Evolutionary conservation across 169 alveolate genomes (phyloP).

Genomic region (Eimeria maxima): DNA sequence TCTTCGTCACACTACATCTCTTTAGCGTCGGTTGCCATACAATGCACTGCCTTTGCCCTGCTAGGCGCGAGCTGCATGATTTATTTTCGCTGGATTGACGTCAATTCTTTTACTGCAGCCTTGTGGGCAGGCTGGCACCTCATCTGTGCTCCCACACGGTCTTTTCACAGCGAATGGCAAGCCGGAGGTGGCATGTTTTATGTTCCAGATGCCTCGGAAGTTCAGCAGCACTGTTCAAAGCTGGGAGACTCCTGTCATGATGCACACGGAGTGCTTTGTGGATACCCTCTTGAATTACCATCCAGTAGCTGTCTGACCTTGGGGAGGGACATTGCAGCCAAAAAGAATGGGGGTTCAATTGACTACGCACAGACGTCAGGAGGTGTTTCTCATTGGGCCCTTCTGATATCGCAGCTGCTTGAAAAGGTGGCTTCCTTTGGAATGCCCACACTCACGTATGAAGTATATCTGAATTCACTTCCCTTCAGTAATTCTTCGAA

Average conservation of each 20-base stretch:
- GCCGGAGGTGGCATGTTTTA: neutral
- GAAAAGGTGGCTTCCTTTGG: constrained; percentile 44
- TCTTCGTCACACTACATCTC: neutral
- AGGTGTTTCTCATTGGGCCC: constrained; percentile 27
- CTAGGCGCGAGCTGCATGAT: neutral
- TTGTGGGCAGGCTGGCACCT: neutral
- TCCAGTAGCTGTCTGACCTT: neutral
- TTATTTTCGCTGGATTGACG: neutral
- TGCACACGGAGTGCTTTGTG: neutral
- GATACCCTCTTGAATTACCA: neutral
- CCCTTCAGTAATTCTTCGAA: neutral
- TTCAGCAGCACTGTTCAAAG: neutral
- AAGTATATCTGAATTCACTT: neutral
- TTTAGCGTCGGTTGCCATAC: neutral
- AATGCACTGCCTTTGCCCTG: neutral
- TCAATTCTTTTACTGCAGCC: neutral
- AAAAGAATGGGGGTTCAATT: neutral
- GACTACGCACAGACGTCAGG: constrained; percentile 44
- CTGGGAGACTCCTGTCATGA: neutral
- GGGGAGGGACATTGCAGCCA: constrained; percentile 44
- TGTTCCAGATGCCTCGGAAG: neutral
- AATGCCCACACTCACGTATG: neutral
- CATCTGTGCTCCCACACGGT: neutral
- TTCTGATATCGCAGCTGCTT: constrained; percentile 27
- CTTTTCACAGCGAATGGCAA: neutral